Evolutionary conservation across 2,329 filamentous ascomycete genomes (phyloP).

Genomic region (Rhynchosporium secalis): DNA sequence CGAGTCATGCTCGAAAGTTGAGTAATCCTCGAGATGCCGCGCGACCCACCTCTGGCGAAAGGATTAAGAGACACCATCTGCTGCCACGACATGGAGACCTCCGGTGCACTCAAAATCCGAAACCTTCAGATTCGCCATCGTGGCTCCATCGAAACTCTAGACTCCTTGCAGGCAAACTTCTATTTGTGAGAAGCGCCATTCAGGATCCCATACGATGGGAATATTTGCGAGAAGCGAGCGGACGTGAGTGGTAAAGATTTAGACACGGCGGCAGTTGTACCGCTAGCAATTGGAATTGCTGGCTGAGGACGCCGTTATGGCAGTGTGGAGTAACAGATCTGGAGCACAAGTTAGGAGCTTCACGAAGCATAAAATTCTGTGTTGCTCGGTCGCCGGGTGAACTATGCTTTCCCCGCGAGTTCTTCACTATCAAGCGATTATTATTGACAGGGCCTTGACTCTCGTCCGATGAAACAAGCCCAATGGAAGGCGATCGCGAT

Average conservation of each 20-base stretch:
- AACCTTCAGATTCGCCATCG: too few relatives aligned
- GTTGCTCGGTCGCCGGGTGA: neutral
- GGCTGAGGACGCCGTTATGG: neutral
- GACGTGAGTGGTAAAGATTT: neutral
- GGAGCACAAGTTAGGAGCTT: neutral
- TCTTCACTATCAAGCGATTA: neutral
- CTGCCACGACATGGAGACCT: too few relatives aligned
- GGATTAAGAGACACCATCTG: too few relatives aligned
- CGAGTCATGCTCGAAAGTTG: too few relatives aligned
- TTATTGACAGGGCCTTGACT: neutral
- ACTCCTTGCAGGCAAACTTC: neutral
- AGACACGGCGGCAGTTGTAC: neutral
- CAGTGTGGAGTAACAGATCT: neutral
- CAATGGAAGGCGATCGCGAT: neutral
- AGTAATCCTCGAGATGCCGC: too few relatives aligned
- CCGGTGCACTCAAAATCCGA: too few relatives aligned
- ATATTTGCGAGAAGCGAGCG: neutral
- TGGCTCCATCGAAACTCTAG: too few relatives aligned
- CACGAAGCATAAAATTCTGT: neutral
- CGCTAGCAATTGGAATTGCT: neutral
- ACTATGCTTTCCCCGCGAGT: neutral
- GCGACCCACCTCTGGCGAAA: too few relatives aligned
- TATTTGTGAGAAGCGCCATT: neutral
- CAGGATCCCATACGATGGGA: neutral
- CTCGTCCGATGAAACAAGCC: neutral